phyloP scores from a whole-genome alignment of 306 rosid genomes.

The Morella rubra region DNA sequence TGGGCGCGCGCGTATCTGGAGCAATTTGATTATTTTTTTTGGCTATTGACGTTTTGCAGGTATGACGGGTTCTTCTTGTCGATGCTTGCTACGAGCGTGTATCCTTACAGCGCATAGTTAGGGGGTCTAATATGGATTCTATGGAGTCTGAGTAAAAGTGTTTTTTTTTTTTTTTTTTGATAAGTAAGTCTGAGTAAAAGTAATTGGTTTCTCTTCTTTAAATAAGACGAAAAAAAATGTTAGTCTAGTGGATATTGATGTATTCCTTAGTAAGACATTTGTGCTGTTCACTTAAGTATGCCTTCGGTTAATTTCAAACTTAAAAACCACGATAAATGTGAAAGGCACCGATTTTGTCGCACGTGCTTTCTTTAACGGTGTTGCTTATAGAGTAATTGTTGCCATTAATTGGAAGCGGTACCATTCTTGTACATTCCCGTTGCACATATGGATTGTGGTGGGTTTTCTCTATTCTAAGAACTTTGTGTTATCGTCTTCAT shows the following conservation, averaged over 20 bases:
- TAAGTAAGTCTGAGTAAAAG: conserved; percentile 22
- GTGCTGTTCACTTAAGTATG: not conserved
- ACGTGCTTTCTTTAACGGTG: conserved; percentile 39
- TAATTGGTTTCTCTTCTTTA: not conserved
- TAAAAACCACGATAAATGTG: not conserved
- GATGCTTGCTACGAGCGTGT: conserved; percentile 98
- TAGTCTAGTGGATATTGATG: not conserved
- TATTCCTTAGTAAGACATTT: not conserved
- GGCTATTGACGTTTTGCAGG: conserved; percentile 47
- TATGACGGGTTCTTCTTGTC: conserved; percentile 96
- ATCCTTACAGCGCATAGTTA: conserved; percentile 46
- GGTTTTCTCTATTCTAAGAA: conserved; percentile 29
- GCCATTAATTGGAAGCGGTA: conserved; percentile 88
- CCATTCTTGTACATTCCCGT: conserved; percentile 72
- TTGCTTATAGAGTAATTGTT: conserved; percentile 64
- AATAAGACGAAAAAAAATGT: not conserved
- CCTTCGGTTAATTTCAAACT: not conserved
- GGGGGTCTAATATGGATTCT: conserved; percentile 1
- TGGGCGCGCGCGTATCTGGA: not conserved
- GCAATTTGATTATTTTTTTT: conserved; percentile 7
- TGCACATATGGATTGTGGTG: conserved; percentile 98
- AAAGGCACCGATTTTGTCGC: not conserved
- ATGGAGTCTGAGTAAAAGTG: conserved; percentile 14
- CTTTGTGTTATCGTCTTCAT: not conserved
- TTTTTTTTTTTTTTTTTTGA: no score